Evolutionary conservation across 2,329 filamentous ascomycete species (phyloP), one percentile per base, ranked within the genome.

Genomic region (Tolypocladium paradoxum): DNA sequence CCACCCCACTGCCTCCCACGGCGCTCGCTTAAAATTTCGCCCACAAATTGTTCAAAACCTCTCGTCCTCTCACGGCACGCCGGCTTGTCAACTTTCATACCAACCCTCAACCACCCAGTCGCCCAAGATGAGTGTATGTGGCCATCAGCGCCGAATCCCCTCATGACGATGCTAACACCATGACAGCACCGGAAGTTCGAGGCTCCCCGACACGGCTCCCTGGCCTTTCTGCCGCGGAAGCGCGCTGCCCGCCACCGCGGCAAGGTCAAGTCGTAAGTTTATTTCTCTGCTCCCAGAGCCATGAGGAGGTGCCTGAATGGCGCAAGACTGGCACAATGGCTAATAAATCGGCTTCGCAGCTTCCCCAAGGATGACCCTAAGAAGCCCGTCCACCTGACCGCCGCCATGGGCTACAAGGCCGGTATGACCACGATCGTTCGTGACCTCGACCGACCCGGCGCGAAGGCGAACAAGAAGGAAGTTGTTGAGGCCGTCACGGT

Each of bases 321-420:
- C 47, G 18, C 29, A 24, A 6, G 35, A 46, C n/a, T 34, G 52
- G 38, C 47, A 48, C 54, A 55, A 54, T 60, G 55, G 62, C 65
- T 67, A 60, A 66, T 53, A 55, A 58, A 62, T 60, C 52, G 55
- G 53, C 57, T 56, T 59, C 54, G 66, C 71, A 95, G 90, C 78
- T 99, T 99, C 86, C 93, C 93, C 73, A 97, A 97, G 87, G 93
- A 99, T 88, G 91, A 99, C 83, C 81, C 90, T 72, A 97, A 97
- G 88, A 95, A 97, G 87, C 89, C 91, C 70, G 90, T 96, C 76
- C 93, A 99, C 84, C 85, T 99, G 70, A 99, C 93, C 62, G 93
- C 93, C 71, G 79, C 90, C 71, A 91, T 97, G 86, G 93, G 93
- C 75, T 99, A 99, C 87, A 99, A 99, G 90, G 93, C 93, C 74